phyloP scores from a whole-genome alignment of 345 rosid genomes.

The Crucihimalaya himalaica region DNA sequence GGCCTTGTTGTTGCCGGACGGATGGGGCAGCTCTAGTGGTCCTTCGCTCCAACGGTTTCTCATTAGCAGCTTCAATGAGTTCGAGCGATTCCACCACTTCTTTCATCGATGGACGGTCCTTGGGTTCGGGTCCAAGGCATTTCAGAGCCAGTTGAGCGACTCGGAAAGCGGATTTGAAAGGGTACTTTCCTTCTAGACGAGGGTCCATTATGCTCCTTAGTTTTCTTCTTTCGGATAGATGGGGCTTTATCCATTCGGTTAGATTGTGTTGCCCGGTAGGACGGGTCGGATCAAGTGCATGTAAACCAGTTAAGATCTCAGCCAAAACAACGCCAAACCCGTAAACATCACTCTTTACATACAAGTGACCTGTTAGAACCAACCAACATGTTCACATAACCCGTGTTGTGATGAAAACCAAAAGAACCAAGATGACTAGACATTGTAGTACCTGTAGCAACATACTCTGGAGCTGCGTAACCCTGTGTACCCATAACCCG shows the following conservation, averaged over 20 bases:
- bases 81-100: conserved; percentile 74
- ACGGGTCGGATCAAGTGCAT: conserved; percentile 81
- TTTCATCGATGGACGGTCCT: conserved; percentile 81
- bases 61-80: conserved; percentile 54
- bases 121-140: conserved; percentile 73
- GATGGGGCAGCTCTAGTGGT: conserved; percentile 42
- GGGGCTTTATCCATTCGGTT: conserved; percentile 86
- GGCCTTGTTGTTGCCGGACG: conserved; percentile 35
- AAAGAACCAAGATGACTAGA: conserved; percentile 17
- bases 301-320: conserved; percentile 81
- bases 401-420: background rate
- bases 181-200: conserved; percentile 77
- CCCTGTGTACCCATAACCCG: conserved; percentile 95
- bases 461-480: conserved; percentile 98
- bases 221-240: conserved; percentile 65
- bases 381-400: conserved; percentile 17
- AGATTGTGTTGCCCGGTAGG: conserved; percentile 70
- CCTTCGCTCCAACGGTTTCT: conserved; percentile 57
- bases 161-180: conserved; percentile 62
- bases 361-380: conserved; percentile 75
- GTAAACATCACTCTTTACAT: conserved; percentile 92
- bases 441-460: conserved; percentile 67
- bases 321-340: conserved; percentile 91
- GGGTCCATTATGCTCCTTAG: conserved; percentile 70
- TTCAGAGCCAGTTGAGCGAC: conserved; percentile 70